Conservation (phyloP, 2,329 filamentous ascomycete species). For the Claviceps sp. region DNA sequence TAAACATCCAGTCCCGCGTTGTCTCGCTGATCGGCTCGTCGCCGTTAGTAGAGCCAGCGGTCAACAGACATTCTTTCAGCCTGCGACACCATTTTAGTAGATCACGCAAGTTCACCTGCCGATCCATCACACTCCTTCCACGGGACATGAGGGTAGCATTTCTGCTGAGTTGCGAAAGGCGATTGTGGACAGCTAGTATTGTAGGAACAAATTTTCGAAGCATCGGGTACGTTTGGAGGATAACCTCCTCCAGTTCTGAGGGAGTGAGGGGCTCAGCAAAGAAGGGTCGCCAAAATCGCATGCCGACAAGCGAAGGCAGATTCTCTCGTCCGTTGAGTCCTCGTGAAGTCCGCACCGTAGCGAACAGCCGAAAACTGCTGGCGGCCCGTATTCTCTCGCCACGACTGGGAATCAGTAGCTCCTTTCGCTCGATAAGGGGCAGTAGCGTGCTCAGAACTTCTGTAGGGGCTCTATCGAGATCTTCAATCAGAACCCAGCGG, state of each 20-base stretch:
- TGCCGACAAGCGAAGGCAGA: conserved; percentile 63
- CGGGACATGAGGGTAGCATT: conserved; percentile 21
- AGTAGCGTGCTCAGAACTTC: conserved; percentile 89
- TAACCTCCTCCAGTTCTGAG: conserved; percentile 61
- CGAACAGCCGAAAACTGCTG: conserved; percentile 78
- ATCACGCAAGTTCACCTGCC: conserved; percentile 58
- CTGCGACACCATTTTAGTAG: conserved; percentile 85
- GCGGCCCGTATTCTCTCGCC: conserved; percentile 76
- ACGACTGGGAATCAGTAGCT: conserved; percentile 77
- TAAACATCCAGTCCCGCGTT: conserved; percentile 70
- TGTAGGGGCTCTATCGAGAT: conserved; percentile 85
- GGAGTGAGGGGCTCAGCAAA: conserved; percentile 51
- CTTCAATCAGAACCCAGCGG: conserved; percentile 93
- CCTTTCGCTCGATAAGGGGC: conserved; percentile 83
- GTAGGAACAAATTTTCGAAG: conserved; percentile 49
- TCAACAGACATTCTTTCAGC: conserved; percentile 50
- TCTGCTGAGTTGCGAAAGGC: conserved; percentile 38
- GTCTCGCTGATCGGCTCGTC: conserved; percentile 60
- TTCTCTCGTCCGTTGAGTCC: conserved; percentile 55
- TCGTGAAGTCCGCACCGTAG: conserved; percentile 69
- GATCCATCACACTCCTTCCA: conserved; percentile 29
- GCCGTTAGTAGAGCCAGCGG: conserved; percentile 48
- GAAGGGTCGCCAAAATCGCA: conserved; percentile 76
- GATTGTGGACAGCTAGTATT: conserved; percentile 45
- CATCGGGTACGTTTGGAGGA: conserved; percentile 55